Percentiles rank a stretch among this genome's conserved stretches.
These are phyloP conservation scores for Parastagonospora nodorum DNA, from an alignment of 2,329 filamentous ascomycete genomes.

Conservation along the genomic window DNA sequence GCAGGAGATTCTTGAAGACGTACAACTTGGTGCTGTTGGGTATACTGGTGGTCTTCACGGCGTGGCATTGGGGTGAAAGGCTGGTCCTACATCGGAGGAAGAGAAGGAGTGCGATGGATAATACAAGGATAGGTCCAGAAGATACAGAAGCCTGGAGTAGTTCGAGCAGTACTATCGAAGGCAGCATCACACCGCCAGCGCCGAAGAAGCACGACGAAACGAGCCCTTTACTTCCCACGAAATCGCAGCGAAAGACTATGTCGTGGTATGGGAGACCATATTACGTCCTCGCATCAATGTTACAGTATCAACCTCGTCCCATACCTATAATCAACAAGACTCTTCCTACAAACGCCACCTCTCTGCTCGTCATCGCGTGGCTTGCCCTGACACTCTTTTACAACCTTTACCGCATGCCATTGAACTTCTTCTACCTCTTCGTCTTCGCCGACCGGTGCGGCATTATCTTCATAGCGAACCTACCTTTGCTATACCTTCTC, in stretches of 20 bases:
- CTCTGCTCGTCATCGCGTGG: slow-evolving; percentile 58
- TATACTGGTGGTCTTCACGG: slow-evolving; percentile 44
- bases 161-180: slow-evolving; percentile 48
- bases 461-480: slow-evolving; percentile 57
- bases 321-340: slow-evolving; percentile 63
- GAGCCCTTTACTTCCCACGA: slow-evolving; percentile 38
- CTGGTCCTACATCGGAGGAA: slow-evolving; percentile 21
- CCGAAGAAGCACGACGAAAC: slow-evolving; percentile 29
- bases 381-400: slow-evolving; percentile 63
- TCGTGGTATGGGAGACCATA: slow-evolving; percentile 21
- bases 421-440: slow-evolving; percentile 58
- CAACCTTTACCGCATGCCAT: slow-evolving; percentile 58
- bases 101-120: slow-evolving; percentile 1
- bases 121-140: slow-evolving; percentile 1
- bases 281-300: slow-evolving; percentile 30
- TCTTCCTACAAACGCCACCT: slow-evolving; percentile 63
- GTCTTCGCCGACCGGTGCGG: slow-evolving; percentile 64
- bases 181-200: slow-evolving; percentile 41
- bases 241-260: slow-evolving; percentile 2
- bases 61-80: slow-evolving; percentile 45
- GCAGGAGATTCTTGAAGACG: slow-evolving; percentile 43
- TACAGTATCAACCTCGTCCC: slow-evolving; percentile 63
- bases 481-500: slow-evolving; percentile 64
- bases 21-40: slow-evolving; percentile 49
- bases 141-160: slow-evolving; percentile 38